phyloP scores from a whole-genome alignment of 1,139 yeast species.

The Torulaspora pretoriensis region DNA sequence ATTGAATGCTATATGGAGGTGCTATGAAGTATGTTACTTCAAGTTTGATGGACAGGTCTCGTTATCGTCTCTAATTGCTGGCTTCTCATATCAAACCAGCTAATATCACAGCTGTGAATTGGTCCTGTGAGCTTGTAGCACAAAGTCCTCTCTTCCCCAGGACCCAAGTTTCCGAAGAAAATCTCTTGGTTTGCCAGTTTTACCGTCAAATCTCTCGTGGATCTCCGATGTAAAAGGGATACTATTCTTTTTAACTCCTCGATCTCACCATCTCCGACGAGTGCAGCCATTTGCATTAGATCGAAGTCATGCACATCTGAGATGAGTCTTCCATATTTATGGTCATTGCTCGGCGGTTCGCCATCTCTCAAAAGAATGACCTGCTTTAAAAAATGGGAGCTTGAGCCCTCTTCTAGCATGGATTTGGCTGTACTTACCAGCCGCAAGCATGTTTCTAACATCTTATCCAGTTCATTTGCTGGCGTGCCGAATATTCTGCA shows the following conservation, averaged over 20 bases:
- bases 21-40: not conserved
- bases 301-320: slow-evolving; percentile 11
- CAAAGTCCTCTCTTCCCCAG: slow-evolving; percentile 11
- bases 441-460: slow-evolving; percentile 14
- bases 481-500: slow-evolving; percentile 4
- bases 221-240: slow-evolving; percentile 9
- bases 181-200: slow-evolving; percentile 2
- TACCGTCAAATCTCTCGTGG: slow-evolving; percentile 5
- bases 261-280: not conserved
- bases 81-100: slow-evolving; percentile 10
- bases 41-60: not conserved
- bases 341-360: slow-evolving; percentile 2
- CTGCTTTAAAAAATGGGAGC: slow-evolving; percentile 11
- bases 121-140: not conserved
- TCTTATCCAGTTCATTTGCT: slow-evolving; percentile 12
- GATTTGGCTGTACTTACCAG: slow-evolving; percentile 15
- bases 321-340: slow-evolving; percentile 9
- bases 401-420: slow-evolving; percentile 6
- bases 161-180: slow-evolving; percentile 12
- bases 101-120: not conserved
- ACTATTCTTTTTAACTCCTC: slow-evolving; percentile 4
- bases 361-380: slow-evolving; percentile 11
- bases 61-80: not conserved
- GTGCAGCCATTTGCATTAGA: slow-evolving; percentile 3
- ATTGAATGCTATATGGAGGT: not conserved